A percentile compares a stretch with the other conserved stretches of the same genome.
Conservation (phyloP, 2,329 filamentous ascomycete genomes). For the Coccinonectria pachysandricola region DNA sequence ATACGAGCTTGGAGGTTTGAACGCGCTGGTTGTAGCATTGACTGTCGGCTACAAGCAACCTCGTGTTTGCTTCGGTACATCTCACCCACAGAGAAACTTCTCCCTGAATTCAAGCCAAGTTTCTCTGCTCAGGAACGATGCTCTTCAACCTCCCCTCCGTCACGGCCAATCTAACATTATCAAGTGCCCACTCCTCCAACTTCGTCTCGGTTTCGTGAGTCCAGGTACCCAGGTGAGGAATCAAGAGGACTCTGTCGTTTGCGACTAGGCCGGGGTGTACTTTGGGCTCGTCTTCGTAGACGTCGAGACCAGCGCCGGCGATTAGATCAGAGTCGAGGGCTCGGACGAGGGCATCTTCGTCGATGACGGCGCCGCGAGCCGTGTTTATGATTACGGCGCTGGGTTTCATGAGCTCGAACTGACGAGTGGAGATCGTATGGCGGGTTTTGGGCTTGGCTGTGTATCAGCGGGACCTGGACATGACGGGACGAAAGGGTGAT, state of each 20-base stretch:
- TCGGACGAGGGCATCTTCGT: conserved; percentile 68
- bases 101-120: conserved; percentile 19
- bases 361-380: conserved; percentile 70
- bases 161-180: conserved; percentile 56
- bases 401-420: conserved; percentile 69
- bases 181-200: conserved; percentile 69
- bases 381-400: conserved; percentile 75
- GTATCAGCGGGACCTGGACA: too few relatives aligned
- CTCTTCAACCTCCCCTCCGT: conserved; percentile 52
- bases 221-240: conserved; percentile 83
- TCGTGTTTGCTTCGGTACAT: too few relatives aligned
- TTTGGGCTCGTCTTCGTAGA: conserved; percentile 72
- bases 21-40: too few relatives aligned
- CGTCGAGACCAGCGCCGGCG: conserved; percentile 63
- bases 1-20: too few relatives aligned
- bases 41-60: too few relatives aligned
- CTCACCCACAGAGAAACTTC: too few relatives aligned
- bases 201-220: conserved; percentile 54
- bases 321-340: conserved; percentile 63
- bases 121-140: conserved; percentile 60
- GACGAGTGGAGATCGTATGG: conserved; percentile 60
- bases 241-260: conserved; percentile 61
- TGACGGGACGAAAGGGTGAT: too few relatives aligned
- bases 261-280: conserved; percentile 61
- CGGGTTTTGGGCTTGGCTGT: conserved; percentile 52